Evolutionary conservation across 2,329 filamentous ascomycete genomes (phyloP).

Genomic region (Diplocarpon rosae): DNA sequence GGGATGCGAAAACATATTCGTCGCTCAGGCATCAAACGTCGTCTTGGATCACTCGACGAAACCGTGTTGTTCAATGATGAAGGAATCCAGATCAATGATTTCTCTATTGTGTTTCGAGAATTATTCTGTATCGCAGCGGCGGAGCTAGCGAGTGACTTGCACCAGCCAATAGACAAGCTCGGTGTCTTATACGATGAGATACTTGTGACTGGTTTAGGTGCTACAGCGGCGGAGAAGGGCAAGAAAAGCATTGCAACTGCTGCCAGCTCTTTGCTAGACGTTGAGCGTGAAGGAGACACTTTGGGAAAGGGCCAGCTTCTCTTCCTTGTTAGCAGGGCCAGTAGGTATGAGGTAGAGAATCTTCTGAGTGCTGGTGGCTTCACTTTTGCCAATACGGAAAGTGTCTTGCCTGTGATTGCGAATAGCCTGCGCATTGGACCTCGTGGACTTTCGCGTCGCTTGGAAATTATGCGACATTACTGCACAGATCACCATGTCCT

Average conservation of each 20-base stretch:
- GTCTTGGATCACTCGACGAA: conserved; percentile 28
- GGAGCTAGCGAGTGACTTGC: conserved; percentile 58
- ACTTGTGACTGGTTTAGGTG: conserved; percentile 46
- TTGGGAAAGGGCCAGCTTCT: conserved; percentile 66
- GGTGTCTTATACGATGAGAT: conserved; percentile 70
- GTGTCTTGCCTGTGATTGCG: conserved; percentile 58
- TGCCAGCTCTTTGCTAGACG: conserved; percentile 6
- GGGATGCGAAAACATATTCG: conserved; percentile 64
- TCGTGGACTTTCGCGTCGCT: conserved; percentile 44
- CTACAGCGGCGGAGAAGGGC: conserved; percentile 2
- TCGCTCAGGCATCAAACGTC: conserved; percentile 28
- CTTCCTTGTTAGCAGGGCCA: conserved; percentile 60
- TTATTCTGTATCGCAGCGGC: conserved; percentile 72
- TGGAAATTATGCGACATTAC: conserved; percentile 55
- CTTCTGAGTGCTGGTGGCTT: conserved; percentile 59
- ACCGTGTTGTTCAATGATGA: conserved; percentile 41
- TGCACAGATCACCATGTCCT: conserved; percentile 36
- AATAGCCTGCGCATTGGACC: conserved; percentile 61
- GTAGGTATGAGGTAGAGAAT: conserved; percentile 46
- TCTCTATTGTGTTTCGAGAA: conserved; percentile 69
- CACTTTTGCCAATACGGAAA: conserved; percentile 60
- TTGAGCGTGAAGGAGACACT: conserved; percentile 6
- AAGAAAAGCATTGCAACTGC: conserved; percentile 6
- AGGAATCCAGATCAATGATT: conserved; percentile 51
- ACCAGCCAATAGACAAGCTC: conserved; percentile 48